Conservation (phyloP, 768 basidiomycete genomes). For the Phylloporus rhodoxanthus region DNA sequence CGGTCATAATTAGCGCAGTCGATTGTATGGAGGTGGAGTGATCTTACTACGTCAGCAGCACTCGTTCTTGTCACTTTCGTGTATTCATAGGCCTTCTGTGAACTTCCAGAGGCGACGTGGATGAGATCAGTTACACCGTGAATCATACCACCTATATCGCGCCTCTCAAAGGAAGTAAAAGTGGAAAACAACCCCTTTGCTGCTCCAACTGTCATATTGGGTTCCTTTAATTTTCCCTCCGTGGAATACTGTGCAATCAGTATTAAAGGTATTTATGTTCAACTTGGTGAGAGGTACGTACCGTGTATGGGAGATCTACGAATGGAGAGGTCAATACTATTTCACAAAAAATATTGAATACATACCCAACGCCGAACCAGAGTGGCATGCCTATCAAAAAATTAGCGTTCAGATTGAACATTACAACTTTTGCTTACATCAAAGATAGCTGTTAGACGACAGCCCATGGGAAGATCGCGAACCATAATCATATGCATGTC, state of each 20-base stretch:
- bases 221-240: conserved; percentile 92
- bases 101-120: conserved; percentile 64
- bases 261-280: neutral
- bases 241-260: conserved; percentile 67
- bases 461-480: conserved; percentile 72
- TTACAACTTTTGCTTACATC: conserved; percentile 47
- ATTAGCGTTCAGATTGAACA: neutral
- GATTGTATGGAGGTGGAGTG: neutral
- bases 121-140: conserved; percentile 67
- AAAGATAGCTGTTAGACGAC: conserved; percentile 80
- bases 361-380: conserved; percentile 79
- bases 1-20: neutral
- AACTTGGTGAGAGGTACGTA: conserved; percentile 26
- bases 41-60: conserved; percentile 77
- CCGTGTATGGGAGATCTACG: conserved; percentile 63
- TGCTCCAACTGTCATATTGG: conserved; percentile 81
- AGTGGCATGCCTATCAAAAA: conserved; percentile 67
- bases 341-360: neutral
- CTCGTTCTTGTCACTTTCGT: conserved; percentile 64
- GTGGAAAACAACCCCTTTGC: conserved; percentile 82
- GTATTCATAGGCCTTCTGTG: conserved; percentile 56
- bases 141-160: conserved; percentile 77
- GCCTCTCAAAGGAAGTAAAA: conserved; percentile 66
- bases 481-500: conserved; percentile 78
- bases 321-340: neutral